phyloP scores from a whole-genome alignment of 768 basidiomycete genomes.

The Nevesoporus exiguus region DNA sequence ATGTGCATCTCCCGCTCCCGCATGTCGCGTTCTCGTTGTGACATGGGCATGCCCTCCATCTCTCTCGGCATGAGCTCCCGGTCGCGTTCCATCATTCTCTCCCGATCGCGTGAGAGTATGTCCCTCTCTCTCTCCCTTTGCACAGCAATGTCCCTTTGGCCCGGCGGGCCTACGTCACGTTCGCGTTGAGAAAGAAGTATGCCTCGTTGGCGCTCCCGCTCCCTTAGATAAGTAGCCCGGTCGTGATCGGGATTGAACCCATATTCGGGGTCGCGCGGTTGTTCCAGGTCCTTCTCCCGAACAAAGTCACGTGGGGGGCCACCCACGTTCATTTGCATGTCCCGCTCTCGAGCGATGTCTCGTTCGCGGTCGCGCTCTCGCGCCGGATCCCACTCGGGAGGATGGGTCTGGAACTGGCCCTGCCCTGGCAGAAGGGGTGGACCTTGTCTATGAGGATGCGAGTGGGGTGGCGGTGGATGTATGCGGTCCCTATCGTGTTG shows the following conservation, averaged over 20 bases:
- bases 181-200: constrained; percentile 24
- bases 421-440: constrained; percentile 28
- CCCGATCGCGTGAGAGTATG: constrained; percentile 19
- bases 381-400: constrained; percentile 27
- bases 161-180: constrained; percentile 16
- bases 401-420: constrained; percentile 29
- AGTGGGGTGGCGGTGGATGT: constrained; percentile 23
- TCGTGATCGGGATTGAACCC: constrained; percentile 24
- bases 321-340: constrained; percentile 13
- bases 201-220: constrained; percentile 22
- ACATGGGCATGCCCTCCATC: constrained; percentile 19
- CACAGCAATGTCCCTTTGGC: constrained; percentile 20
- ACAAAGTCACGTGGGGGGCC: constrained; percentile 24
- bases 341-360: constrained; percentile 19
- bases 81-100: constrained; percentile 24
- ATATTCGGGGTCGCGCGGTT: constrained; percentile 23
- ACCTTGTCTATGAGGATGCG: constrained; percentile 19
- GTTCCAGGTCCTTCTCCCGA: constrained; percentile 26
- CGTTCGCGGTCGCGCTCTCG: constrained; percentile 25
- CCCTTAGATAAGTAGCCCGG: constrained; percentile 20
- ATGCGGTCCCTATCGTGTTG: constrained; percentile 26
- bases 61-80: constrained; percentile 23
- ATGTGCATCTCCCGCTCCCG: constrained; percentile 28
- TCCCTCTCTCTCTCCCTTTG: constrained; percentile 28
- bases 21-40: constrained; percentile 25